Conservation (phyloP, 768 basidiomycete genomes). For the Austroboletus eburneus region DNA sequence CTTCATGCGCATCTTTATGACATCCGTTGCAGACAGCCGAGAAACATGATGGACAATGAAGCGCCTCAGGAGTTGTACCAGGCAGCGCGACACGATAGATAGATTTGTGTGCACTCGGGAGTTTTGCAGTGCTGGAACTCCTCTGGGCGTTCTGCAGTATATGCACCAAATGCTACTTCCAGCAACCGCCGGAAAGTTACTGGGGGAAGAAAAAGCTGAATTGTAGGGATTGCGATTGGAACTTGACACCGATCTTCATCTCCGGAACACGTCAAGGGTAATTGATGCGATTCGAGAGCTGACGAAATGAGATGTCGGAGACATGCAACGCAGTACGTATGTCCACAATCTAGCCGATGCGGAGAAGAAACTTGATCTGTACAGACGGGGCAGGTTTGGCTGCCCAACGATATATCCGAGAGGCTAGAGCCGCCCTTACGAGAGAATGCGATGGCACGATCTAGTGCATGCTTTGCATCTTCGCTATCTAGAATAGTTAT, state of each 20-base stretch:
- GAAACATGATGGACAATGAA: slow-evolving; percentile 70
- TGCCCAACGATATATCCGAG: slow-evolving; percentile 1
- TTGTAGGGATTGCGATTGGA: slow-evolving; percentile 48
- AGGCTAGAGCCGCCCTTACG: slow-evolving; percentile 16
- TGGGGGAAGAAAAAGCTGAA: slow-evolving; percentile 46
- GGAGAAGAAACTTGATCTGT: slow-evolving; percentile 40
- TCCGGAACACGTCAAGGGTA: slow-evolving; percentile 69
- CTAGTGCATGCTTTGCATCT: slow-evolving; percentile 46
- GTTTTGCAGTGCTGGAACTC: slow-evolving; percentile 75
- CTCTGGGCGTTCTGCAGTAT: slow-evolving; percentile 53
- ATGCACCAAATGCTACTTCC: slow-evolving; percentile 50
- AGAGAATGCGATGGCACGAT: slow-evolving; percentile 42
- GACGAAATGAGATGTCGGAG: slow-evolving; percentile 54
- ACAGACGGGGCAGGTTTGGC: slow-evolving; percentile 50
- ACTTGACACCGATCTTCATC: slow-evolving; percentile 54
- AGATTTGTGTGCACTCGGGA: slow-evolving; percentile 69
- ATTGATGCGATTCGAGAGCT: slow-evolving; percentile 48
- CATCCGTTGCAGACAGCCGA: slow-evolving; percentile 62
- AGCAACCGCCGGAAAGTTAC: slow-evolving; percentile 53
- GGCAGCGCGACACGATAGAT: slow-evolving; percentile 52
- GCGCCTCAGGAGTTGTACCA: slow-evolving; percentile 30
- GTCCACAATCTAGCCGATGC: slow-evolving; percentile 56
- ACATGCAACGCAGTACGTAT: slow-evolving; percentile 63
- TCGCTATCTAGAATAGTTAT: slow-evolving; percentile 55
- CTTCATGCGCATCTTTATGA: slow-evolving; percentile 58